Base-by-base conservation (phyloP, 116 monocot species). In the Posidonia oceanica region DNA sequence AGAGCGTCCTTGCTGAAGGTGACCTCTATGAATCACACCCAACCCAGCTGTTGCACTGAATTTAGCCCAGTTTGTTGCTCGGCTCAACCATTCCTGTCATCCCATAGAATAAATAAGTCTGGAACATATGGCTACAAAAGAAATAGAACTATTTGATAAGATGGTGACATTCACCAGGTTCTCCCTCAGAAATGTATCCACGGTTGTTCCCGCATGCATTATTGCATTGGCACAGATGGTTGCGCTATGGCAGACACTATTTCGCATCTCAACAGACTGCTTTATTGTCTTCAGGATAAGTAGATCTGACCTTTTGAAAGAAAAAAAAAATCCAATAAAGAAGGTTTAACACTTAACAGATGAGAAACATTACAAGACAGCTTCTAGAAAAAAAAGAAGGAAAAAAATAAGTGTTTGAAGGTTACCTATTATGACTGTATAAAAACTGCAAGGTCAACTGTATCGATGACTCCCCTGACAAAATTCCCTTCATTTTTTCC, bases 191-290 rank as follows among this genome's bases (percentile, higher is more conserved):
- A 97, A 98, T 51, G 98, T 93, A 71, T 98, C 98, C 16, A 98
- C 93, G 16, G 98, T 98, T 60, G 98, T 98, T 73, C 98, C 98
- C 0, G 98, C 98, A 80, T 98, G 98, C 98, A 98, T 98, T 60
- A 98, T 69, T 54, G 98, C 98, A 77, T 98, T 98, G 48, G 98
- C 89, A 80, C 93, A 98, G 37, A 98, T 93, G 56, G 98, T 98
- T n/a, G 98, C 93, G 82, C 98, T 98, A 70, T 98, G 93, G 68
- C 98, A 98, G 14, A 98, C 98, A 80, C 98, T 98, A 68, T 98
- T 98, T 76, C 98, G 89, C 87, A 87, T 89, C 79, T 98, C 98
- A 60, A 98, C 93, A 3, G 93, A 89, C 73, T 98, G 98, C 66
- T 98, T 98, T 80, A 98, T 98, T 60, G 98, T 87, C 77, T 90